Base-by-base conservation (phyloP, 148 eudicot genomes). In the Talinum fruticosum region DNA sequence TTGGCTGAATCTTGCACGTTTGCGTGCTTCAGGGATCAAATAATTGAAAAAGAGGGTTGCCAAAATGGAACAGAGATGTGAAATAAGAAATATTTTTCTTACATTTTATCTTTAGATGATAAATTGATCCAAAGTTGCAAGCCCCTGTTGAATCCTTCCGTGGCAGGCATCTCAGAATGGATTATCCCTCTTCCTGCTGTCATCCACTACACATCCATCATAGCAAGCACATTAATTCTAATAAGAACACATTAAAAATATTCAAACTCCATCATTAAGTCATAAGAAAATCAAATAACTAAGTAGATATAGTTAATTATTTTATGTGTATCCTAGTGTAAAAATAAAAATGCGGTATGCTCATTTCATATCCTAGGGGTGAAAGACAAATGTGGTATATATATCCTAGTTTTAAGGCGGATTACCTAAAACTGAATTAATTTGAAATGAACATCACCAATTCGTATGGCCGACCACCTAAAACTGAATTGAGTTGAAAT, bases 91-190 rank as follows among this genome's bases (percentile, higher is more conserved):
- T 1, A 26, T 38, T 30, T n/a, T 7, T 62, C 87, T 86, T 83
- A 96, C 99, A 96, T 93, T 85, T 96, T 96, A 81, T 96, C 89
- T 75, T 90, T 87, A 68, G 99, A 86, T 41, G 94, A 87, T 61
- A 96, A 88, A 83, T 96, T 96, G 86, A 96, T 87, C 97, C 99
- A 96, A 3, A 96, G 88, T 78, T 96, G 99, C 71, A 96, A 82
- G 62, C 99, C 99, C 71, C n/a, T 87, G 80, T 91, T 88, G 49
- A 85, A 76, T 54, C 97, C 97, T 61, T 85, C 90, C 12, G 83
- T 92, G 49, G 89, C 94, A 19, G 99, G 99, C 99, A 96, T 93
- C 79, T 96, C 99, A 6, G 99, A 96, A 79, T 96, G 99, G 73
- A 96, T 81, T 41, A 96, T 96, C 28, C 99, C 99, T 85, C 97